Evolutionary conservation across 495 filamentous ascomycete genomes (phyloP).

Genomic region (Talaromyces wortmannii): DNA sequence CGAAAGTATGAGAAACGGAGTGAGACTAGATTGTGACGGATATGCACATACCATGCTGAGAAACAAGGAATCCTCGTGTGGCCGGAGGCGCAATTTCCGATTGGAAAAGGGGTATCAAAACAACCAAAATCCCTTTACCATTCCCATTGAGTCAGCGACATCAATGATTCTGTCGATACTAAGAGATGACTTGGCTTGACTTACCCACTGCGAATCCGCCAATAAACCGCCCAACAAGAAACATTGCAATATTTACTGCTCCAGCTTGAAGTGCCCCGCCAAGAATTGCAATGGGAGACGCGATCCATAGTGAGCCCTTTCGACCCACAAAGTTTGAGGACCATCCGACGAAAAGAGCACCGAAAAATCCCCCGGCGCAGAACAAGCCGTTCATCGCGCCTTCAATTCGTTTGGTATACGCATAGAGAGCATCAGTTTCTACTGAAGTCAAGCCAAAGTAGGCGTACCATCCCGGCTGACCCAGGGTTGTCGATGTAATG

Average conservation of each 20-base stretch:
- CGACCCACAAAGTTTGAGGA: constrained; percentile 31
- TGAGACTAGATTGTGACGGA: no score
- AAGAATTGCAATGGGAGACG: constrained; percentile 49
- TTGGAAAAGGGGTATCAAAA: constrained; percentile 31
- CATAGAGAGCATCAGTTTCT: no score
- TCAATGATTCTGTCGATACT: no score
- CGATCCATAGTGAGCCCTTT: constrained; percentile 47
- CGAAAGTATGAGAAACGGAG: no score
- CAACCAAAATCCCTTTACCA: constrained; percentile 12
- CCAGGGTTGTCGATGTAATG: no score
- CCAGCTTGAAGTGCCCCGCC: constrained; percentile 56
- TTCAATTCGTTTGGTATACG: background rate
- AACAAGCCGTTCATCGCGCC: background rate
- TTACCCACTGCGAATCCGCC: constrained; percentile 31
- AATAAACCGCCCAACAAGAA: constrained; percentile 33
- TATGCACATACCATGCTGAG: no score
- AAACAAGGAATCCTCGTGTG: constrained; percentile 19
- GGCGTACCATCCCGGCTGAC: no score
- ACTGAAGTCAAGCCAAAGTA: no score
- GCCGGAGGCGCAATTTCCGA: constrained; percentile 18
- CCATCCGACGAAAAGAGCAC: background rate
- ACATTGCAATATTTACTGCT: constrained; percentile 21
- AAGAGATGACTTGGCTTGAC: background rate
- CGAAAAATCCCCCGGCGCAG: background rate
- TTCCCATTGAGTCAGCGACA: no score